A percentile compares a stretch with the other conserved stretches of the same genome.
Conservation (phyloP, 2,329 filamentous ascomycete genomes). For the Alternaria arborescens region DNA sequence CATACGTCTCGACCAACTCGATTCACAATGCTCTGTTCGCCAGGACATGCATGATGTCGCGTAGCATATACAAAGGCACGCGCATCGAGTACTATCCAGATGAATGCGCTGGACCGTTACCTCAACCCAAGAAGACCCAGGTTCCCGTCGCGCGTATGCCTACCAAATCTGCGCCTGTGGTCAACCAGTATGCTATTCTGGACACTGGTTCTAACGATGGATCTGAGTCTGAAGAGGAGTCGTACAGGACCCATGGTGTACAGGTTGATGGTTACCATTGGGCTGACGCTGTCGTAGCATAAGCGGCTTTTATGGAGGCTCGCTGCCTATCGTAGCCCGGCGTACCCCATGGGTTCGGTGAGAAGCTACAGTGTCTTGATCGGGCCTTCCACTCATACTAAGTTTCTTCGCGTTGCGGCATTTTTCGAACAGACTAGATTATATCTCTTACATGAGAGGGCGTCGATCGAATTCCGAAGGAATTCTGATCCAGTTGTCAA, state of each 20-base stretch:
- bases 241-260: conserved; percentile 32
- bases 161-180: conserved; percentile 30
- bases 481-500: background rate
- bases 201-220: conserved; percentile 36
- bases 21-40: conserved; percentile 79
- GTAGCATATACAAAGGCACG: conserved; percentile 72
- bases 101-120: conserved; percentile 72
- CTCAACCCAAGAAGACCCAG: conserved; percentile 31
- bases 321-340: background rate
- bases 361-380: background rate
- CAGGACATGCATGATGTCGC: conserved; percentile 76
- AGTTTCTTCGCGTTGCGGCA: background rate
- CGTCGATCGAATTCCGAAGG: background rate
- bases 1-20: conserved; percentile 78
- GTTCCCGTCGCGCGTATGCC: conserved; percentile 14
- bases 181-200: conserved; percentile 46
- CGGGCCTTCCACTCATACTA: background rate
- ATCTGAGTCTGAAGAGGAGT: conserved; percentile 39
- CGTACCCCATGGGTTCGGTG: background rate
- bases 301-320: background rate
- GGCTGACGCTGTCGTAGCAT: conserved; percentile 33
- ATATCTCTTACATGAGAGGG: background rate
- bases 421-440: background rate
- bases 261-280: conserved; percentile 29
- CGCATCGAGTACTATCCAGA: conserved; percentile 76